Evolutionary conservation across 805 yeast species (phyloP).

Genomic region (Candida chilensis): DNA sequence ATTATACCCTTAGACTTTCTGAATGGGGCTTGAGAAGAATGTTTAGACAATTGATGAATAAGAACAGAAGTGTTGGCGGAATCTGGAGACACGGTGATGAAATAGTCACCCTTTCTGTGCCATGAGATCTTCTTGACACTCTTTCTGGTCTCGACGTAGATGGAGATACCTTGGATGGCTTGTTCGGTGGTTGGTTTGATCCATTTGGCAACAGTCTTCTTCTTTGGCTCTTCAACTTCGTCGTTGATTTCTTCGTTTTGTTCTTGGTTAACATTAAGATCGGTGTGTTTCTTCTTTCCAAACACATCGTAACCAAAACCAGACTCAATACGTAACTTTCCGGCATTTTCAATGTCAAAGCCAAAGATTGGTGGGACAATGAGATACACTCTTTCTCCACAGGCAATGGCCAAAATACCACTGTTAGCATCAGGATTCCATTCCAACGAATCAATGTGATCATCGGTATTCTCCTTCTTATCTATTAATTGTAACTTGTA

Average conservation of each 20-base stretch:
- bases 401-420: slow-evolving; percentile 80
- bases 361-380: slow-evolving; percentile 90
- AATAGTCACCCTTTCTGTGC: slow-evolving; percentile 97
- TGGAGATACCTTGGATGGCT: slow-evolving; percentile 55
- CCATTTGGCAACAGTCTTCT: slow-evolving; percentile 69
- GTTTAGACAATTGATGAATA: slow-evolving; percentile 91
- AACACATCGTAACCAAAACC: slow-evolving; percentile 82
- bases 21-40: slow-evolving; percentile 93
- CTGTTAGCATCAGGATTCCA: slow-evolving; percentile 80
- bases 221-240: slow-evolving; percentile 18
- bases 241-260: slow-evolving; percentile 26
- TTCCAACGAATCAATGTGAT: slow-evolving; percentile 68
- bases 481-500: slow-evolving; percentile 49
- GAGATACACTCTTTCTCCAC: slow-evolving; percentile 72
- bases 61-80: slow-evolving; percentile 82
- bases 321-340: slow-evolving; percentile 69
- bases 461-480: slow-evolving; percentile 51
- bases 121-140: slow-evolving; percentile 79
- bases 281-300: slow-evolving; percentile 9
- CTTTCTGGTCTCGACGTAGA: slow-evolving; percentile 56
- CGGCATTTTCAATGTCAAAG: slow-evolving; percentile 73
- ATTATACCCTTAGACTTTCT: slow-evolving; percentile 86
- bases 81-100: slow-evolving; percentile 94
- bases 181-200: slow-evolving; percentile 63
- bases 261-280: slow-evolving; percentile 25